Evolutionary conservation across 2,329 filamentous ascomycete species (phyloP).

Genomic region (Verticillium longisporum): DNA sequence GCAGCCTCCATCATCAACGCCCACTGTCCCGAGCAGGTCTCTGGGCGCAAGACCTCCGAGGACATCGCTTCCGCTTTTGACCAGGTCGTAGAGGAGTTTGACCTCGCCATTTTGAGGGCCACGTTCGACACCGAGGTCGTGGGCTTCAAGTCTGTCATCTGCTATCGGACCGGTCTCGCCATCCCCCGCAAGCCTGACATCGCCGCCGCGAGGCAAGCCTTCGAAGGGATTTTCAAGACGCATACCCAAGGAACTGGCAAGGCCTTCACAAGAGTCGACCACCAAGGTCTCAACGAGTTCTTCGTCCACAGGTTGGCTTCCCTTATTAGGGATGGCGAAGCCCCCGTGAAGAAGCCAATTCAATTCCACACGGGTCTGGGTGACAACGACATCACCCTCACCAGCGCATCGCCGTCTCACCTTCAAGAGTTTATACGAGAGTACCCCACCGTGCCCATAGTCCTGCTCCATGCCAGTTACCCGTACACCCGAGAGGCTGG

Average conservation of each 20-base stretch:
- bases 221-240: slow-evolving; percentile 26
- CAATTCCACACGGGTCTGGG: slow-evolving; percentile 82
- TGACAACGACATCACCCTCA: slow-evolving; percentile 68
- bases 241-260: slow-evolving; percentile 12
- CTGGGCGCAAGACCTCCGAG: slow-evolving; percentile 3
- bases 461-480: slow-evolving; percentile 75
- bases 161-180: slow-evolving; percentile 69
- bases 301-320: slow-evolving; percentile 59
- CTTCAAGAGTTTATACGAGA: slow-evolving; percentile 66
- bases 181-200: slow-evolving; percentile 40
- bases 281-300: slow-evolving; percentile 61
- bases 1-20: slow-evolving; percentile 55
- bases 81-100: slow-evolving; percentile 27
- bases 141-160: slow-evolving; percentile 78
- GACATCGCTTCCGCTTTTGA: slow-evolving; percentile 22
- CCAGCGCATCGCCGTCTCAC: slow-evolving; percentile 65
- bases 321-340: slow-evolving; percentile 41
- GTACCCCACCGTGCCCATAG: slow-evolving; percentile 64
- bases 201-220: slow-evolving; percentile 30
- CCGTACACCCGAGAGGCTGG: slow-evolving; percentile 73
- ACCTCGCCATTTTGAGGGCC: slow-evolving; percentile 42
- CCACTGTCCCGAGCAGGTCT: slow-evolving; percentile 24
- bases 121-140: slow-evolving; percentile 62
- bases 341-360: slow-evolving; percentile 57
- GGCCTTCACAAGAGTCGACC: slow-evolving; percentile 48